Conservation (phyloP, 305 asterid genomes). For the Fraxinus velutina region DNA sequence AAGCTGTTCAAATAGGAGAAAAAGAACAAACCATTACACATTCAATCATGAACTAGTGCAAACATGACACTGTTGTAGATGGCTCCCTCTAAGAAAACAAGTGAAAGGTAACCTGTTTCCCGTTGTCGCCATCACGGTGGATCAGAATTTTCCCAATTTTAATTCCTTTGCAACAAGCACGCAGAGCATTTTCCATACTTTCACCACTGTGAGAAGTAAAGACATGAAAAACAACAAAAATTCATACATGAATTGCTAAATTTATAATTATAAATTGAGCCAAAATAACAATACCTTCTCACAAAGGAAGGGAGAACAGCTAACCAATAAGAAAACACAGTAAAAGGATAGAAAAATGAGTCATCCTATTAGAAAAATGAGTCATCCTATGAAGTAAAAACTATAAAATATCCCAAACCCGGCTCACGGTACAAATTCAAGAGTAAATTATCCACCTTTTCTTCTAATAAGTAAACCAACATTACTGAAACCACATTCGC, state of each 20-base stretch:
- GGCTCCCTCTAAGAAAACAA: not conserved
- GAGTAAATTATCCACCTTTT: not conserved
- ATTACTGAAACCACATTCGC: not conserved
- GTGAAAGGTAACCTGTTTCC: slow-evolving; percentile 64
- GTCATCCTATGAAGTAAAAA: too few relatives aligned
- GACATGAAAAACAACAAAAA: not conserved
- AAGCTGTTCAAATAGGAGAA: slow-evolving; percentile 52
- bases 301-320: not conserved
- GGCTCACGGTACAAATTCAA: not conserved
- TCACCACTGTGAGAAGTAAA: slow-evolving; percentile 8
- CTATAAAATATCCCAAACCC: not conserved
- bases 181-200: too few relatives aligned
- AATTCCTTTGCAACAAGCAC: slow-evolving; percentile 62
- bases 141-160: slow-evolving; percentile 94
- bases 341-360: not conserved
- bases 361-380: too few relatives aligned
- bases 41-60: slow-evolving; percentile 6
- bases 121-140: slow-evolving; percentile 96
- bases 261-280: not conserved
- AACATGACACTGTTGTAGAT: not conserved
- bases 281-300: not conserved
- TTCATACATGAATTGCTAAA: not conserved
- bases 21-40: not conserved
- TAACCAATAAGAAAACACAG: not conserved
- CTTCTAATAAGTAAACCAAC: not conserved